Percentiles rank a stretch among this genome's conserved stretches.
These are phyloP conservation scores for Mycena polygramma DNA, from an alignment of 768 basidiomycete genomes.

Conservation along the genomic window DNA sequence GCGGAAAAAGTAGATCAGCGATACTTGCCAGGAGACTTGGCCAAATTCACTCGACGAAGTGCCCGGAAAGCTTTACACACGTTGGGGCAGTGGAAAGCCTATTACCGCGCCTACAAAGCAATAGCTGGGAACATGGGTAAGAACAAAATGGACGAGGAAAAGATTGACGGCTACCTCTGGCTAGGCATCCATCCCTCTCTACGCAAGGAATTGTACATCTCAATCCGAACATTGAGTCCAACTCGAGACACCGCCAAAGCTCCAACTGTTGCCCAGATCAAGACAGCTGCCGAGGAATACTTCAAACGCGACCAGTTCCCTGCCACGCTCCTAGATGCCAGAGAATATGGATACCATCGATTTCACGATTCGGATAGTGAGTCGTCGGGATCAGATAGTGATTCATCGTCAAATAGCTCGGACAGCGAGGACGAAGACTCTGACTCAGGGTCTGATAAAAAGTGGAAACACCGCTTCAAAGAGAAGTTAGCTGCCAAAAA, in stretches of 20 bases:
- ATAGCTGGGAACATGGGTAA: conserved; percentile 14
- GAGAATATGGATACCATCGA: background rate
- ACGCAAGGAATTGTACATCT: background rate
- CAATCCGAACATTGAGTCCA: background rate
- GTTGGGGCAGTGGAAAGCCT: conserved; percentile 1
- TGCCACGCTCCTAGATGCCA: conserved; percentile 1
- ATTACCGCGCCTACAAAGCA: conserved; percentile 5
- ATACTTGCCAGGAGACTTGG: conserved; percentile 2
- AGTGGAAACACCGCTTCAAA: conserved; percentile 7
- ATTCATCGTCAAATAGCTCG: background rate
- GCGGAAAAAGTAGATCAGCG: conserved; percentile 11
- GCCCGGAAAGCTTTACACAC: background rate
- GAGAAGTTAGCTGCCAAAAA: background rate
- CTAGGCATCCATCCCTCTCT: background rate
- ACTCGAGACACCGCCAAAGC: conserved; percentile 7
- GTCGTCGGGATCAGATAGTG: background rate
- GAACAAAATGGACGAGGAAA: background rate
- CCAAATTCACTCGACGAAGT: too few relatives aligned
- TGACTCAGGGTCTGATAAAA: background rate
- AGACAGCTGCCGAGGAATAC: conserved; percentile 11
- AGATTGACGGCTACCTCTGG: conserved; percentile 8
- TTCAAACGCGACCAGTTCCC: conserved; percentile 19
- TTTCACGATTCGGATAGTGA: background rate
- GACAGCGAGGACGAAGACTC: background rate
- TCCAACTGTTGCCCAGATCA: background rate